Evolutionary conservation across 768 basidiomycete species (phyloP).

Genomic region (Coprinellus micaceus): DNA sequence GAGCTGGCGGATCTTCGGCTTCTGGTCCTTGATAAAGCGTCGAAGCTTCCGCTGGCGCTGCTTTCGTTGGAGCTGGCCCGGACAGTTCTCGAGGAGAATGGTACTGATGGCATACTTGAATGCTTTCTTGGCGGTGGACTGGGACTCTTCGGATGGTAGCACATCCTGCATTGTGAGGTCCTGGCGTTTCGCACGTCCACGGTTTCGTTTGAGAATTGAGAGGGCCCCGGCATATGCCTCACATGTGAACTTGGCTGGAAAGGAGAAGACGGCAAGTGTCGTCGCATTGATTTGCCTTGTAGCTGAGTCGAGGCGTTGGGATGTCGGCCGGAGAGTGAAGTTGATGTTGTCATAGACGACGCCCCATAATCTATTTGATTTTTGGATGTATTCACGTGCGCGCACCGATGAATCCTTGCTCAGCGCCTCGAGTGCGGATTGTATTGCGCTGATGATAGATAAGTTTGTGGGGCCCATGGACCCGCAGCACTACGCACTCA

Average conservation of each 20-base stretch:
- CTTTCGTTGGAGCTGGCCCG: not conserved
- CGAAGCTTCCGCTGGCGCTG: not conserved
- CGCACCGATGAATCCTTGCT: conserved; percentile 5
- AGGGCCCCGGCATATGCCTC: conserved; percentile 3
- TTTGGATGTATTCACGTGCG: conserved; percentile 6
- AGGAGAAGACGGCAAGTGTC: conserved; percentile 12
- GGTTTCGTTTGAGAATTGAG: conserved; percentile 2
- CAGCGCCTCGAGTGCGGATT: not conserved
- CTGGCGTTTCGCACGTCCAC: not conserved
- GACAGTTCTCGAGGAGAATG: conserved; percentile 2
- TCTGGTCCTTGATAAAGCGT: not conserved
- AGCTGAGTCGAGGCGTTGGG: conserved; percentile 12
- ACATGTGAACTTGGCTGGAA: conserved; percentile 3
- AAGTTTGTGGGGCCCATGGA: not conserved
- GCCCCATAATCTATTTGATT: conserved; percentile 9
- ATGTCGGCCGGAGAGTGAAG: conserved; percentile 11
- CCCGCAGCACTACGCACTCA: not conserved
- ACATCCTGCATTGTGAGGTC: conserved; percentile 6
- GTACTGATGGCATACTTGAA: conserved; percentile 11
- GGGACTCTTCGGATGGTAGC: not conserved
- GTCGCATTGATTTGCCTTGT: conserved; percentile 16
- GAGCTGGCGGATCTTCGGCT: conserved; percentile 4
- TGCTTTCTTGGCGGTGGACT: not conserved
- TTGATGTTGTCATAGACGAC: conserved; percentile 18
- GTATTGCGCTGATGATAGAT: not conserved